phyloP scores from a whole-genome alignment of 768 basidiomycete species.

The Hygrophorus russula region DNA sequence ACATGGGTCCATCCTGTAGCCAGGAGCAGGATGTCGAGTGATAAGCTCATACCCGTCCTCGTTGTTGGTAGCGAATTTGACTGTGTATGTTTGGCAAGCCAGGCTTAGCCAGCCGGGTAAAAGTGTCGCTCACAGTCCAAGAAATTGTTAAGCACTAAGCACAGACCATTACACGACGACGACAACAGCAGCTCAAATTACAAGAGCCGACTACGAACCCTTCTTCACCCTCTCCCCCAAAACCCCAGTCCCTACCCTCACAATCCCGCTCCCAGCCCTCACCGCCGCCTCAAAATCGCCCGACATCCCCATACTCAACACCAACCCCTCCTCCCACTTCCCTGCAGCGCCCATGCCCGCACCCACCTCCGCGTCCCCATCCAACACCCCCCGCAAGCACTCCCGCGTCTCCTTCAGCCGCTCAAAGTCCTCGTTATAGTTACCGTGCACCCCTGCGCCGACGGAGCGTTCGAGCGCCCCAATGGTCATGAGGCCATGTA shows the following conservation, averaged over 20 bases:
- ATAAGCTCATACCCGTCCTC: neutral
- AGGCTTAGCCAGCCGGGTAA: no score
- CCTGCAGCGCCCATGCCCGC: no score
- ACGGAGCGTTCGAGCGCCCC: slow-evolving; percentile 70
- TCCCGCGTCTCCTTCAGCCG: slow-evolving; percentile 54
- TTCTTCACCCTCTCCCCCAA: slow-evolving; percentile 54
- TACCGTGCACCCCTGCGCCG: no score
- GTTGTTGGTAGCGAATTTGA: no score
- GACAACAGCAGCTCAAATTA: no score
- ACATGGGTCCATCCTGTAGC: slow-evolving; percentile 54
- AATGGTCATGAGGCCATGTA: slow-evolving; percentile 95
- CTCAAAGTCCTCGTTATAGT: slow-evolving; percentile 63
- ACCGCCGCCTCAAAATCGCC: slow-evolving; percentile 87
- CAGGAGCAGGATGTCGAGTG: slow-evolving; percentile 41
- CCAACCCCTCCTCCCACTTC: slow-evolving; percentile 38
- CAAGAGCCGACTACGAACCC: no score
- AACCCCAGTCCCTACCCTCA: slow-evolving; percentile 85
- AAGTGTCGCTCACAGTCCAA: no score
- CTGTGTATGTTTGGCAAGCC: no score
- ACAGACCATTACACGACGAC: no score
- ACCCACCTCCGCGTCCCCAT: slow-evolving; percentile 11
- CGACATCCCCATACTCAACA: slow-evolving; percentile 95
- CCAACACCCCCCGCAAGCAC: slow-evolving; percentile 37
- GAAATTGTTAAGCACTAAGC: no score
- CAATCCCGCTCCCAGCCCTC: slow-evolving; percentile 73